These are phyloP conservation scores for Penicillium sp. DNA, from an alignment of 2,329 filamentous ascomycete genomes.

Conservation along the genomic window DNA sequence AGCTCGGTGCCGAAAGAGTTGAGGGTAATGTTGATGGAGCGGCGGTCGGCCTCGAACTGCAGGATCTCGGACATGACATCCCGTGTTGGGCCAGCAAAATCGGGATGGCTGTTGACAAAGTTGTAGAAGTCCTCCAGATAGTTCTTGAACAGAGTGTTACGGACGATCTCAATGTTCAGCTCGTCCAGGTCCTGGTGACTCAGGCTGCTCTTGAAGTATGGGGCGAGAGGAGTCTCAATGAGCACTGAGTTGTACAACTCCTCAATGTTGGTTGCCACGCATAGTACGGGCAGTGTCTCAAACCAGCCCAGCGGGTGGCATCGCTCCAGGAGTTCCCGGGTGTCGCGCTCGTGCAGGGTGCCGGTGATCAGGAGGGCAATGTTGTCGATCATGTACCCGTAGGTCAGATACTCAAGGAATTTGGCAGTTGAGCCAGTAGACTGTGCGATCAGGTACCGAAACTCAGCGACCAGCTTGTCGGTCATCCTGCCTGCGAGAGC, in stretches of 20 bases:
- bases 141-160: slow-evolving; percentile 99
- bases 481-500: slow-evolving; percentile 91
- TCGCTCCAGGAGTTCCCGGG: slow-evolving; percentile 85
- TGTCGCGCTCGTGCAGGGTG: slow-evolving; percentile 95
- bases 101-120: slow-evolving; percentile 85
- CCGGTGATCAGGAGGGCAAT: slow-evolving; percentile 96
- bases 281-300: slow-evolving; percentile 96
- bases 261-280: slow-evolving; percentile 96
- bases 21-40: slow-evolving; percentile 97
- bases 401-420: slow-evolving; percentile 97
- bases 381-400: slow-evolving; percentile 99
- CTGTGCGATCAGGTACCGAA: slow-evolving; percentile 92
- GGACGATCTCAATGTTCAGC: slow-evolving; percentile 97
- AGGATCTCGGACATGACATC: slow-evolving; percentile 95
- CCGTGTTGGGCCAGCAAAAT: slow-evolving; percentile 79
- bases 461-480: slow-evolving; percentile 96
- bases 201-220: slow-evolving; percentile 95
- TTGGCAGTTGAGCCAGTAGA: slow-evolving; percentile 84
- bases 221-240: slow-evolving; percentile 90
- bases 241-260: slow-evolving; percentile 97
- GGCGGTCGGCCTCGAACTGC: slow-evolving; percentile 92
- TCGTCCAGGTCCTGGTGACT: slow-evolving; percentile 97
- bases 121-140: slow-evolving; percentile 96
- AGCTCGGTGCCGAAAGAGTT: slow-evolving; percentile 98
- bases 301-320: slow-evolving; percentile 98